Conservation (phyloP, 768 basidiomycete species). For the Clitopilus hobsonii region DNA sequence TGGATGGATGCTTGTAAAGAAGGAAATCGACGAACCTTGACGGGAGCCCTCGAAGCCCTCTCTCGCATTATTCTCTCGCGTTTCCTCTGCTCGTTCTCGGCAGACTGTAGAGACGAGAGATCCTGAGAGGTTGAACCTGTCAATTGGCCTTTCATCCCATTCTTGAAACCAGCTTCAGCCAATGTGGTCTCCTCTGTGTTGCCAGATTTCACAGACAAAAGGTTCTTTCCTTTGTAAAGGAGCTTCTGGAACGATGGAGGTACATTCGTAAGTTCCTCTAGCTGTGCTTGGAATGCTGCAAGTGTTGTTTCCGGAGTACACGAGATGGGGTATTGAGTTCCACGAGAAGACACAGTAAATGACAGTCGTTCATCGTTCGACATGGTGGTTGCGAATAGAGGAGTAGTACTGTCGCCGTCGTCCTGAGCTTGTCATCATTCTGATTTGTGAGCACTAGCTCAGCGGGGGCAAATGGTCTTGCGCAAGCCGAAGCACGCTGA, state of each 20-base stretch:
- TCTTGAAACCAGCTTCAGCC: conserved; percentile 48
- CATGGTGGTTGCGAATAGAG: conserved; percentile 7
- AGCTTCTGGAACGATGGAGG: conserved; percentile 67
- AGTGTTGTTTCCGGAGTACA: conserved; percentile 48
- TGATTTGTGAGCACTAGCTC: conserved; percentile 1
- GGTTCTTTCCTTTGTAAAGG: conserved; percentile 64
- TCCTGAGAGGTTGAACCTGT: conserved; percentile 62
- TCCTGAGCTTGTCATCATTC: background rate
- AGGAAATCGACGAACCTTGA: conserved; percentile 41
- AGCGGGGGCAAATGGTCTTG: background rate
- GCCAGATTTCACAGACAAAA: conserved; percentile 15
- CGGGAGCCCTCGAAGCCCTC: conserved; percentile 49
- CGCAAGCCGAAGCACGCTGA: background rate
- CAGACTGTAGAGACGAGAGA: conserved; percentile 45
- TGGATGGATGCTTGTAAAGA: background rate
- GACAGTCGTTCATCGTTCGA: conserved; percentile 8
- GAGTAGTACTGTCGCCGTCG: background rate
- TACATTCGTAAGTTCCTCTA: conserved; percentile 64
- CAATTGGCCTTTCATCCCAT: conserved; percentile 66
- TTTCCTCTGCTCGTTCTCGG: conserved; percentile 53
- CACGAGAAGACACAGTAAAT: conserved; percentile 41
- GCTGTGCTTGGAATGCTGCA: conserved; percentile 38
- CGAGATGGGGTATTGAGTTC: conserved; percentile 40
- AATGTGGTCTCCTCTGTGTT: conserved; percentile 23
- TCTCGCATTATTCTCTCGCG: conserved; percentile 56